Base-by-base conservation (phyloP, 805 yeast species). In the Candida loeiensis region DNA sequence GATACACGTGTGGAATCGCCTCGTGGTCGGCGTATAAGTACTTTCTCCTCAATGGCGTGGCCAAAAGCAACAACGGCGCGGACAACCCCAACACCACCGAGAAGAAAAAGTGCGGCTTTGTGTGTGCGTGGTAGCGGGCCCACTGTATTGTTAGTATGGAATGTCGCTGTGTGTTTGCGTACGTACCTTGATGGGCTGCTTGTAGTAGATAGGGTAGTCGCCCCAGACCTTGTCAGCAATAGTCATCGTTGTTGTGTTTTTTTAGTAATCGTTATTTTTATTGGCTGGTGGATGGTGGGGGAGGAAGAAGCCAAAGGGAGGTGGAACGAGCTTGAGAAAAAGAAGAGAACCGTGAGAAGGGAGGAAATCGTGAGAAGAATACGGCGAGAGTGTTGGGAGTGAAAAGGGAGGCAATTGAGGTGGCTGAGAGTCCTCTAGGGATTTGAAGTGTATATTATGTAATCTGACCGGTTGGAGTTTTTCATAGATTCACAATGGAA, bases 51-150 rank as follows among this genome's bases (percentile, higher is more conserved):
- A 83, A 52, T 21, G 89, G 88, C 32, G 88, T 73, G 39, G 74
- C 73, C 21, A 72, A 67, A 26, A 84, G 69, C 41, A 83, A 74
- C 4, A 79, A 61, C 9, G 93, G 91, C 4, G 85, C 88, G 36
- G 81, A 58, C 30, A 77, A 56, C 6, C 89, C 95, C 53, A 85
- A 69, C 26, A 71, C 69, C 15, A 78, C 73, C 20, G 88, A 70
- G 55, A 73, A 79, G 58, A 84, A 80, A 47, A 83, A 68, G 63
- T 84, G 87, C 30, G 95, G 95, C 57, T 79, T 78, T 49, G 76
- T 77, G 64, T 84, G 83, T 17, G 90, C 85, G 51, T 80, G 81
- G 64, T 78, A 84, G 59, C 90, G 82, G 49, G 73, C 61, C 85
- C 85, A 80, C 84, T 79, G 47, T n/a, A 43, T 13, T 36, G 55